These are phyloP conservation scores for Trichoderma orchidacearum DNA, from an alignment of 495 filamentous ascomycete genomes.

Conservation along the genomic window DNA sequence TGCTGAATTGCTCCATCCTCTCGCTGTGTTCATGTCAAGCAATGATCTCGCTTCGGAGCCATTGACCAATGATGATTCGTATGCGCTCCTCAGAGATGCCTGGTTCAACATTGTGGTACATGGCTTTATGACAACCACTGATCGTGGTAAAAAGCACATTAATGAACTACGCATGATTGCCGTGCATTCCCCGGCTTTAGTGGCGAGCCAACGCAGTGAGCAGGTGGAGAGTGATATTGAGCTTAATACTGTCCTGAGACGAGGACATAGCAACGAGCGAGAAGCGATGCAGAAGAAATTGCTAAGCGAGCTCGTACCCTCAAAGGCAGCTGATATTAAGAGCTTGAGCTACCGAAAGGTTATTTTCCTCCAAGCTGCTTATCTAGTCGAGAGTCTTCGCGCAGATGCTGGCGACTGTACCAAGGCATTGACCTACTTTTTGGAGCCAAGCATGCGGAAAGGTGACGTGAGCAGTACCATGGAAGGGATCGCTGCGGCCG, in stretches of 20 bases:
- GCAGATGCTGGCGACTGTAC: slow-evolving; percentile 77
- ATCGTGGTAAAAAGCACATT: slow-evolving; percentile 48
- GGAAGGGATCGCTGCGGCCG: slow-evolving; percentile 63
- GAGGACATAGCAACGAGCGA: slow-evolving; percentile 65
- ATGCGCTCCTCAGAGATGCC: slow-evolving; percentile 67
- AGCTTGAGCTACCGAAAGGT: slow-evolving; percentile 70
- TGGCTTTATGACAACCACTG: slow-evolving; percentile 65
- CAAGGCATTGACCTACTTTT: slow-evolving; percentile 76
- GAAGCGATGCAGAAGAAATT: slow-evolving; percentile 66
- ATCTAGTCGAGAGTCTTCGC: slow-evolving; percentile 73
- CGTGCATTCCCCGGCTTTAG: slow-evolving; percentile 67
- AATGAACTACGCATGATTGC: slow-evolving; percentile 72
- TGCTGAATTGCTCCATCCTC: slow-evolving; percentile 63
- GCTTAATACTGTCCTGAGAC: slow-evolving; percentile 76
- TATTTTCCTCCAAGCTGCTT: slow-evolving; percentile 81
- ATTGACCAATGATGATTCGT: slow-evolving; percentile 42
- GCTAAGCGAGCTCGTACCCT: slow-evolving; percentile 57
- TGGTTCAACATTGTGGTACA: slow-evolving; percentile 97
- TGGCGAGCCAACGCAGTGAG: slow-evolving; percentile 72
- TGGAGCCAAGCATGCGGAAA: slow-evolving; percentile 71
- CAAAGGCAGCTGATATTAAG: slow-evolving; percentile 61
- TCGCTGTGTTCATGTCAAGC: slow-evolving; percentile 59
- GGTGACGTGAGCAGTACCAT: slow-evolving; percentile 75
- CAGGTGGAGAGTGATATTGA: slow-evolving; percentile 91
- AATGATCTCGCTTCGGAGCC: slow-evolving; percentile 29